Conservation (phyloP, 225 moss, liverwort and hornwort species). For the Bryum argenteum region DNA sequence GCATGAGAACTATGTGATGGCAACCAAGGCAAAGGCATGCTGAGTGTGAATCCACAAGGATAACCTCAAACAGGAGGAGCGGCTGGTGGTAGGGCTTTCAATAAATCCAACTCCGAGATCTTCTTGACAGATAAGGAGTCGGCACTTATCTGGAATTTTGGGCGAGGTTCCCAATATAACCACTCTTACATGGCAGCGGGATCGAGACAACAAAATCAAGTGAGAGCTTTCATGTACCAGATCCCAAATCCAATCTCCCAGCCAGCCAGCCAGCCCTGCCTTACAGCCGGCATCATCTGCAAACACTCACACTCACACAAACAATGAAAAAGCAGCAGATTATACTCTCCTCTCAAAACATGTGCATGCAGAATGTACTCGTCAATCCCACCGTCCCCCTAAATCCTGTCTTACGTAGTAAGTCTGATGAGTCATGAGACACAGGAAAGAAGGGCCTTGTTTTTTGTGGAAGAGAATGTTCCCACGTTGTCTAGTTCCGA, state of each 20-base stretch:
- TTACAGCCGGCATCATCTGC: too few relatives aligned
- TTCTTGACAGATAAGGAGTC: slow-evolving; percentile 25
- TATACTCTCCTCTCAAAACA: too few relatives aligned
- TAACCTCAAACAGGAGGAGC: slow-evolving; percentile 23
- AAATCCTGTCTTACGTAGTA: slow-evolving; percentile 15
- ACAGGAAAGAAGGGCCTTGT: slow-evolving; percentile 22
- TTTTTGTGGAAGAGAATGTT: slow-evolving; percentile 22
- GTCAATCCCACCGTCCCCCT: not conserved
- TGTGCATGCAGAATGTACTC: not conserved
- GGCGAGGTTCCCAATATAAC: slow-evolving; percentile 19
- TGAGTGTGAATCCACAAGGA: not conserved
- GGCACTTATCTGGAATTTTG: slow-evolving; percentile 18
- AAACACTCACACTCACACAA: too few relatives aligned
- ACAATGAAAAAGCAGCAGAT: too few relatives aligned
- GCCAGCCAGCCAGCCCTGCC: too few relatives aligned
- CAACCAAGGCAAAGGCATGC: not conserved
- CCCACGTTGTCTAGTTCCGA: not conserved
- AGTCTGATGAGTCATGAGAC: slow-evolving; percentile 4
- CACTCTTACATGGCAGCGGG: slow-evolving; percentile 29
- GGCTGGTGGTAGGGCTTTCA: not conserved
- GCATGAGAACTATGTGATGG: not conserved
- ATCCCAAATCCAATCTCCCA: slow-evolving; percentile 21
- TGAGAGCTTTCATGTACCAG: not conserved
- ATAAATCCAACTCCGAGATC: slow-evolving; percentile 36
- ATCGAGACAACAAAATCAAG: not conserved